Base-by-base conservation (phyloP, 805 yeast species). In the Martiniozyma abietophila region DNA sequence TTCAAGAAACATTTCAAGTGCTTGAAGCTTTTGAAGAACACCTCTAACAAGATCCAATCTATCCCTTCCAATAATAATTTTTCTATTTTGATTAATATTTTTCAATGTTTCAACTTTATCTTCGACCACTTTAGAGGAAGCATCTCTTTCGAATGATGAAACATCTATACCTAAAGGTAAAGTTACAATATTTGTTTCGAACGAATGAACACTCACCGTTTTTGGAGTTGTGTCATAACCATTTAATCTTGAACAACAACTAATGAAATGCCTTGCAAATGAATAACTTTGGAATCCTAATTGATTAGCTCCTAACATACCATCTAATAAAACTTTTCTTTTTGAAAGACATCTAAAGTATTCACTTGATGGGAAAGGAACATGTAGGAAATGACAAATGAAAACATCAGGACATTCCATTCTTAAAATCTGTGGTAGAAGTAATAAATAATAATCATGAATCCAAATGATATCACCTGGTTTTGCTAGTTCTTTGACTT, bases 361-460 rank as follows among this genome's bases (percentile, higher is more conserved):
- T 58, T 92, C 99, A 12, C 86, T 78, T 18, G 95, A 77, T 9
- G 96, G 96, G 68, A 89, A 88, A n/a, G 96, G 95, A 3, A 84
- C 71, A 55, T 88, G 96, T 44, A 88, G 59, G 56, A 73, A 86
- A 34, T 82, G 73, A 10, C 89, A 92, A 44, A 88, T 80, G 41
- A 65, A 64, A 5, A 83, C 81, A 37, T 78, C 72, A 2, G 84
- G 84, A 32, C 80, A 65, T 48, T 71, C 74, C 80, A 79, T 76
- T 45, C 95, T 69, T 43, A 88, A 60, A 56, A 88, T 66, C 51
- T 80, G 92, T 2, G 96, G 96, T 38, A 88, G 62, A 28, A 88
- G 60, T 42, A 86, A 58, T 40, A 88, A 61, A 50, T 88, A 84
- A 59, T 84, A 86, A 59, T 88, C 96, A 60, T 88, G 96, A 46